These are phyloP conservation scores for Hortaea werneckii DNA, from an alignment of 2,329 filamentous ascomycete species.

Conservation along the genomic window DNA sequence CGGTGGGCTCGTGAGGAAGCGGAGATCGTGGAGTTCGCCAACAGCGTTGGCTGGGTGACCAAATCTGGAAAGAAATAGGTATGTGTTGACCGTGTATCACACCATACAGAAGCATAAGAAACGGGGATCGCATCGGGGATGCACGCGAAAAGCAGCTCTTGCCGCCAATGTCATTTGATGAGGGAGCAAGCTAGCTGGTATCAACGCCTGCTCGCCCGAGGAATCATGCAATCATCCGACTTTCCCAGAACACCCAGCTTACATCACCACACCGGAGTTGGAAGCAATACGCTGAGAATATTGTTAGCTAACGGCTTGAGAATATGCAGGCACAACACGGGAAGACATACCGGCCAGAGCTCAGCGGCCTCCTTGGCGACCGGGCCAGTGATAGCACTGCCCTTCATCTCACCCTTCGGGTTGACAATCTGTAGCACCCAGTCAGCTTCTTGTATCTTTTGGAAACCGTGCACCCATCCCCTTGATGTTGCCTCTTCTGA, in stretches of 20 bases:
- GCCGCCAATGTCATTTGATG: neutral
- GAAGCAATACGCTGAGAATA: slow-evolving; percentile 89
- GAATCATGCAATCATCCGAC: neutral
- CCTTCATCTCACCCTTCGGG: slow-evolving; percentile 99
- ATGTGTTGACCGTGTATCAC: no score
- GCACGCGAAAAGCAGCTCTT: neutral
- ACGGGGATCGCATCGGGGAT: no score
- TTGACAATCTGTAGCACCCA: slow-evolving; percentile 71
- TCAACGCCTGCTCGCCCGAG: neutral
- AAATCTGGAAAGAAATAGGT: no score
- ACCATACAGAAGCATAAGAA: no score
- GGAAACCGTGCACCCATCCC: neutral
- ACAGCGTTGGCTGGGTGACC: no score
- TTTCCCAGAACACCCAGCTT: slow-evolving; percentile 22
- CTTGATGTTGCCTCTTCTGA: no score
- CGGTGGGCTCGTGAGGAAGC: no score
- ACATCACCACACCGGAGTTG: slow-evolving; percentile 99
- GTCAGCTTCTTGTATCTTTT: slow-evolving; percentile 8
- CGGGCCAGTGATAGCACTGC: slow-evolving; percentile 96
- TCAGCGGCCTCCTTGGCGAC: slow-evolving; percentile 99
- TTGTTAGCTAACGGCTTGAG: slow-evolving; percentile 3
- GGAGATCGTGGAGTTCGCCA: no score
- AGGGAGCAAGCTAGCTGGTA: slow-evolving; percentile 3
- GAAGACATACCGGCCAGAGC: slow-evolving; percentile 80
- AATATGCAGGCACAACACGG: no score